Conservation (phyloP, 305 asterid genomes). For the Fraxinus paxiana region DNA sequence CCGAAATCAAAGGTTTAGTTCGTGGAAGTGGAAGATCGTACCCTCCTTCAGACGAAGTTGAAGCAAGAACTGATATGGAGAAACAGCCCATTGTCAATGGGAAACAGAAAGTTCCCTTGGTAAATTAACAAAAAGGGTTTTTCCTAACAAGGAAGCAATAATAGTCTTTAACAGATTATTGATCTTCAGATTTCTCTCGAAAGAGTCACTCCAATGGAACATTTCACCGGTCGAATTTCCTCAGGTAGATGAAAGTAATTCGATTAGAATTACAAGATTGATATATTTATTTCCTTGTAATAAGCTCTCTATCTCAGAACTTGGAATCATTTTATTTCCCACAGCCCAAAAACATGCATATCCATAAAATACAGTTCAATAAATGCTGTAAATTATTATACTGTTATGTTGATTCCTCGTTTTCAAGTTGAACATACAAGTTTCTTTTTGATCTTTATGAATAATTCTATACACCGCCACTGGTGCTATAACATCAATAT, state of each 20-base stretch:
- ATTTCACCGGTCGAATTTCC: background rate
- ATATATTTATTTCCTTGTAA: background rate
- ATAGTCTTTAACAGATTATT: constrained; percentile 23
- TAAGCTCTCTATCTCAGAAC: background rate
- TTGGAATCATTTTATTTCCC: background rate
- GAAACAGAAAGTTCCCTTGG: constrained; percentile 17
- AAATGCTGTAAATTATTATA: background rate
- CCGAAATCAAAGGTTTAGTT: constrained; percentile 59
- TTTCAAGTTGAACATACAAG: background rate
- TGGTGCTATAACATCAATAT: background rate
- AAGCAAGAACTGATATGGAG: constrained; percentile 24
- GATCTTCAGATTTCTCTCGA: background rate
- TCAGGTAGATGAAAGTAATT: background rate
- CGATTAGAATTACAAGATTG: background rate
- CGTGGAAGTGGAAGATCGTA: constrained; percentile 67
- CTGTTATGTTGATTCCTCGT: background rate
- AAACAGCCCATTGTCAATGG: constrained; percentile 33
- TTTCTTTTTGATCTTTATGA: background rate
- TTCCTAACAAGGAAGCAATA: constrained; percentile 26
- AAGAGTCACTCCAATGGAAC: background rate
- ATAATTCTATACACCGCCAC: background rate
- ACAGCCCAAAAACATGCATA: background rate
- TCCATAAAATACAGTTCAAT: background rate
- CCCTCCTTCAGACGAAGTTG: constrained; percentile 40
- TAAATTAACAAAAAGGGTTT: constrained; percentile 13